Conservation (phyloP, 2,329 filamentous ascomycete genomes). For the Xylariaceae sp. region DNA sequence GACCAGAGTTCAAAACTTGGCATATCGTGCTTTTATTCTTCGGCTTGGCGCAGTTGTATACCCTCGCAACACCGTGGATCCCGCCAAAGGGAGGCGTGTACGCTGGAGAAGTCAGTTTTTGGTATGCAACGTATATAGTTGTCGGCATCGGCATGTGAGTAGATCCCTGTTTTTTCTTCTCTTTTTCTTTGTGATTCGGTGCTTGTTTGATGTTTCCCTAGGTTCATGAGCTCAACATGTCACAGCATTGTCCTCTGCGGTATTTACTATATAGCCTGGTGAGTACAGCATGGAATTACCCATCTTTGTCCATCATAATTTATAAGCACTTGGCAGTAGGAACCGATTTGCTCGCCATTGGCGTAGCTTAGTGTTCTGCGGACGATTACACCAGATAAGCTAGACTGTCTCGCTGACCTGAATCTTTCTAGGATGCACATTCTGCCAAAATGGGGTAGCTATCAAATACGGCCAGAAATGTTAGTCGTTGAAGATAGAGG, state of each 20-base stretch:
- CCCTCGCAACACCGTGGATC: slow-evolving; percentile 75
- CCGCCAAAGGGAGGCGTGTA: slow-evolving; percentile 65
- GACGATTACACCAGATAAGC: not conserved
- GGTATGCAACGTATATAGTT: slow-evolving; percentile 73
- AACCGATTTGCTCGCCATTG: too few relatives aligned
- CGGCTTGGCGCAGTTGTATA: slow-evolving; percentile 63
- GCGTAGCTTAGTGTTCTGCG: not conserved
- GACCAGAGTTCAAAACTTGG: slow-evolving; percentile 65
- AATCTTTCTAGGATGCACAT: slow-evolving; percentile 48
- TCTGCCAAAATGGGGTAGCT: slow-evolving; percentile 58
- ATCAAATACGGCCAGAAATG: slow-evolving; percentile 61
- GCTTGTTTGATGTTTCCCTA: not conserved
- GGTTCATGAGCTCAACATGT: not conserved
- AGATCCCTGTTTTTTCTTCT: not conserved
- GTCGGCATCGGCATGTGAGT: slow-evolving; percentile 69
- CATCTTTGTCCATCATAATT: too few relatives aligned
- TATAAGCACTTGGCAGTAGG: too few relatives aligned
- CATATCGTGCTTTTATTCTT: slow-evolving; percentile 63
- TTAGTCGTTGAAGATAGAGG: slow-evolving; percentile 55
- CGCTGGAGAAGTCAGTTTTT: slow-evolving; percentile 73
- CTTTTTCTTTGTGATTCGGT: not conserved
- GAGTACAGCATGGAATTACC: too few relatives aligned
- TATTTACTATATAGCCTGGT: slow-evolving; percentile 64
- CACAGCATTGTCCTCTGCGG: slow-evolving; percentile 57
- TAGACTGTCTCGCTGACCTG: not conserved